phyloP scores from a whole-genome alignment of 495 filamentous ascomycete species.

The Lophiostoma macrostomum region DNA sequence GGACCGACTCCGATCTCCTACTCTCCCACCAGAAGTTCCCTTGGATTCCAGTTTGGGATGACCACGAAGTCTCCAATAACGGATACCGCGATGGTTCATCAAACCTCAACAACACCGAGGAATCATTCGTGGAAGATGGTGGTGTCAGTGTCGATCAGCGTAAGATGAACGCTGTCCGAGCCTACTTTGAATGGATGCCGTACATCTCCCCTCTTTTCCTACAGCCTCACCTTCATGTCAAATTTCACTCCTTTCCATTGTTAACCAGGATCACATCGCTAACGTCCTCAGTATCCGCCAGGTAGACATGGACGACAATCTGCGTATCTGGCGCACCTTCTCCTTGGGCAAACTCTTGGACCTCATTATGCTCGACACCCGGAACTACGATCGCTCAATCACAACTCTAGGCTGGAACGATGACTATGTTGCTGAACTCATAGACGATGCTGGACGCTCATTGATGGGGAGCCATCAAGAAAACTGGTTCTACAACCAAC shows the following conservation, averaged over 20 bases:
- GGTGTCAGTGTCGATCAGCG: conserved; percentile 62
- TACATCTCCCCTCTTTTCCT: not conserved
- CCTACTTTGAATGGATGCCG: conserved; percentile 62
- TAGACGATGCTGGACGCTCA: conserved; percentile 55
- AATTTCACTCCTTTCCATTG: not conserved
- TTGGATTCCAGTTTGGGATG: conserved; percentile 72
- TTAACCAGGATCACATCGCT: conserved; percentile 1
- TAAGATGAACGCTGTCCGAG: conserved; percentile 66
- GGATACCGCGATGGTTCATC: conserved; percentile 54
- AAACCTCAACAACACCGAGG: conserved; percentile 58
- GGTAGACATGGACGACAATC: conserved; percentile 66
- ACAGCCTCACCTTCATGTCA: too few species aligned
- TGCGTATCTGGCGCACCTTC: conserved; percentile 67
- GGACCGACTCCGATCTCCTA: conserved; percentile 59
- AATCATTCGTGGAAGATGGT: conserved; percentile 57
- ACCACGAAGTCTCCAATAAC: conserved; percentile 67
- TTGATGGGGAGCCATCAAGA: conserved; percentile 66
- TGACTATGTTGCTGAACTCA: conserved; percentile 53
- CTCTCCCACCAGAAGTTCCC: conserved; percentile 55
- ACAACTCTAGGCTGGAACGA: conserved; percentile 53
- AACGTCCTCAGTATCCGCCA: too few species aligned
- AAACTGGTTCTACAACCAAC: conserved; percentile 62
- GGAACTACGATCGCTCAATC: conserved; percentile 61
- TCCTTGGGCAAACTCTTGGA: conserved; percentile 62
- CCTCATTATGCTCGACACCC: conserved; percentile 67